Evolutionary conservation across 2,329 filamentous ascomycete genomes (phyloP).

Genomic region (Coleophoma crateriformis): DNA sequence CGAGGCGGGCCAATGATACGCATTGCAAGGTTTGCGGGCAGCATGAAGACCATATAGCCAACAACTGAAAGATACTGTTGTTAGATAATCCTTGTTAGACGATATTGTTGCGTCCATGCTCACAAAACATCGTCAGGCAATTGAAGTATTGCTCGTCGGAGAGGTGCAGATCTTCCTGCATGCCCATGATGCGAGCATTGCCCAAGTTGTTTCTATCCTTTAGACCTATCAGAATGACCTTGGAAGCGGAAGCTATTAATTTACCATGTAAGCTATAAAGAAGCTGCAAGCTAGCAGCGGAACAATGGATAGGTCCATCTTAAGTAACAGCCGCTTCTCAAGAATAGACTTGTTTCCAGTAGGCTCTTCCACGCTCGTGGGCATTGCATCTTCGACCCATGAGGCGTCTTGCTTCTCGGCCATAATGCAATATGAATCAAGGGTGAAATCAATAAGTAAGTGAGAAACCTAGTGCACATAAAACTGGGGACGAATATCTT

Average conservation of each 20-base stretch:
- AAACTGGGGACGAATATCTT: no score
- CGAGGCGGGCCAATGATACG: slow-evolving; percentile 7
- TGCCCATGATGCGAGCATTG: slow-evolving; percentile 13
- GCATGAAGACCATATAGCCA: slow-evolving; percentile 7
- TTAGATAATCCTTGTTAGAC: neutral
- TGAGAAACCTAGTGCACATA: no score
- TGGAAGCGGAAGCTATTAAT: neutral
- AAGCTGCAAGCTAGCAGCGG: slow-evolving; percentile 4
- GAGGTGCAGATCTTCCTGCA: slow-evolving; percentile 8
- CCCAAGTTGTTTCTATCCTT: slow-evolving; percentile 7
- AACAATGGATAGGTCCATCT: slow-evolving; percentile 5
- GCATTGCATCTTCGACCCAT: slow-evolving; percentile 1
- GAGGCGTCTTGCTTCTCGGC: slow-evolving; percentile 1
- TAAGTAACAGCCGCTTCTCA: slow-evolving; percentile 7
- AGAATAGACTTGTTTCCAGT: slow-evolving; percentile 1
- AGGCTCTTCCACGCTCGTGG: neutral
- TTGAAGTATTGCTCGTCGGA: slow-evolving; percentile 8
- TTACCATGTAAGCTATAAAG: slow-evolving; percentile 9
- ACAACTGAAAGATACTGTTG: slow-evolving; percentile 1
- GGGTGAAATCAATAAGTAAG: no score
- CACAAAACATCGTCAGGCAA: slow-evolving; percentile 6
- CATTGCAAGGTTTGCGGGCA: slow-evolving; percentile 5
- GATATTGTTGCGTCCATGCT: neutral
- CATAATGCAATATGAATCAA: neutral
- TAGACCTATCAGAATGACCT: neutral